Evolutionary conservation across 2,329 filamentous ascomycete genomes (phyloP).

Genomic region (Microsporum ferrugineum): DNA sequence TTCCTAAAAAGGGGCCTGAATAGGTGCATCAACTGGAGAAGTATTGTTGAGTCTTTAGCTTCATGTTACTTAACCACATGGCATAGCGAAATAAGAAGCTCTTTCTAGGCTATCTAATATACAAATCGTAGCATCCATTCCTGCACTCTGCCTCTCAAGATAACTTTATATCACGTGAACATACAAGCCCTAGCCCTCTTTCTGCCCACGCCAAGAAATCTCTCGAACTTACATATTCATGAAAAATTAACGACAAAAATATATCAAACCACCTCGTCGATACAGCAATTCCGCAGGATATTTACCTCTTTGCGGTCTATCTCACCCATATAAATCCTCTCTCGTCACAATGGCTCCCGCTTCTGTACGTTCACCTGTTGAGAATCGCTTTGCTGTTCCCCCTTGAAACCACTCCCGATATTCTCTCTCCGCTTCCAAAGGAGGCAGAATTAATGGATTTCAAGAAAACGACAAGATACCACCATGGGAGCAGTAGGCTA

Average conservation of each 20-base stretch:
- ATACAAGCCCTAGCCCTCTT: constrained; percentile 4
- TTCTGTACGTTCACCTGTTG: constrained; percentile 60
- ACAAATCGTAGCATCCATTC: neutral
- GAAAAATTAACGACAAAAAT: neutral
- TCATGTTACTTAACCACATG: neutral
- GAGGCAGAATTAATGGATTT: constrained; percentile 4
- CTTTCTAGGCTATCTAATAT: neutral
- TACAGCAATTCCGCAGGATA: constrained; percentile 60
- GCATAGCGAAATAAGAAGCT: neutral
- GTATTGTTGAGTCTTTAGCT: neutral
- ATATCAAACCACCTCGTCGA: neutral
- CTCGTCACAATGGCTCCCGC: constrained; percentile 66
- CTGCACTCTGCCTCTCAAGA: neutral
- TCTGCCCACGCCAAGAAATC: constrained; percentile 7
- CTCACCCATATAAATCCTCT: constrained; percentile 12
- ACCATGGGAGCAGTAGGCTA: constrained; percentile 80
- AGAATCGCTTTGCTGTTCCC: constrained; percentile 90
- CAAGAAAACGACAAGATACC: constrained; percentile 12
- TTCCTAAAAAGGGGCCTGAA: constrained; percentile 40
- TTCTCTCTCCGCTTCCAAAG: constrained; percentile 12
- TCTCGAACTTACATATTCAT: neutral
- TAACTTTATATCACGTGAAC: constrained; percentile 1
- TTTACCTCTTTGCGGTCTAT: constrained; percentile 65
- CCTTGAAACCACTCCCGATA: constrained; percentile 26
- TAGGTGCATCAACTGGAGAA: neutral